These are phyloP conservation scores for Aspergillus ochraceus DNA, from an alignment of 2,329 filamentous ascomycete genomes.

Conservation along the genomic window DNA sequence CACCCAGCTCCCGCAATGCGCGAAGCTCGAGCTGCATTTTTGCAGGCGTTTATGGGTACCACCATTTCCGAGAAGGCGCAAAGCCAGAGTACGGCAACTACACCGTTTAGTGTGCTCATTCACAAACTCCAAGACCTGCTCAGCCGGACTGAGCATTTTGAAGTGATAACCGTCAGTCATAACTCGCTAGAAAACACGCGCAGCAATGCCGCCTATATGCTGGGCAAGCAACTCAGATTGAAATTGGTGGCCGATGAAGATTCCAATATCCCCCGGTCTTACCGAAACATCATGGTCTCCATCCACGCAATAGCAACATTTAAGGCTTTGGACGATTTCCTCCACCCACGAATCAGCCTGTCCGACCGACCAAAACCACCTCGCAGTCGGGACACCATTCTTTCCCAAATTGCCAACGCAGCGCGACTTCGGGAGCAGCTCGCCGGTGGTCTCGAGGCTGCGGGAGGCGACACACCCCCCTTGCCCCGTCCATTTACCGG, in stretches of 20 bases:
- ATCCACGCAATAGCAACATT: slow-evolving; percentile 98
- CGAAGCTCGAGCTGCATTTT: slow-evolving; percentile 75
- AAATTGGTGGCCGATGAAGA: slow-evolving; percentile 83
- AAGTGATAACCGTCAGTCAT: slow-evolving; percentile 92
- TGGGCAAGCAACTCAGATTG: slow-evolving; percentile 90
- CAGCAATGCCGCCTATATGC: slow-evolving; percentile 90
- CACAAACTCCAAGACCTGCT: slow-evolving; percentile 94
- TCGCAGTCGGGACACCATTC: slow-evolving; percentile 62
- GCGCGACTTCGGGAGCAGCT: slow-evolving; percentile 59
- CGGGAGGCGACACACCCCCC: slow-evolving; percentile 35
- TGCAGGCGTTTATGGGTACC: slow-evolving; percentile 88
- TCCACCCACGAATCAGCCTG: slow-evolving; percentile 82
- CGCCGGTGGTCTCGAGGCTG: slow-evolving; percentile 26
- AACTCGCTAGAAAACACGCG: slow-evolving; percentile 87
- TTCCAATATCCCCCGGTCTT: slow-evolving; percentile 82
- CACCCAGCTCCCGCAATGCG: slow-evolving; percentile 26
- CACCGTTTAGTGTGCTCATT: slow-evolving; percentile 85
- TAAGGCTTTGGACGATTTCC: slow-evolving; percentile 92
- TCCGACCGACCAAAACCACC: slow-evolving; percentile 70
- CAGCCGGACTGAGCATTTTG: slow-evolving; percentile 96
- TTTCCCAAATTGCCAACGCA: slow-evolving; percentile 71
- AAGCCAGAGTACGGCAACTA: slow-evolving; percentile 66
- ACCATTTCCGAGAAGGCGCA: slow-evolving; percentile 61
- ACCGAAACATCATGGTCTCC: slow-evolving; percentile 94
- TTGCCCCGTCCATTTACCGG: slow-evolving; percentile 22